phyloP scores from a whole-genome alignment of 202 grass and related monocot genomes.

The Carex arenaria region DNA sequence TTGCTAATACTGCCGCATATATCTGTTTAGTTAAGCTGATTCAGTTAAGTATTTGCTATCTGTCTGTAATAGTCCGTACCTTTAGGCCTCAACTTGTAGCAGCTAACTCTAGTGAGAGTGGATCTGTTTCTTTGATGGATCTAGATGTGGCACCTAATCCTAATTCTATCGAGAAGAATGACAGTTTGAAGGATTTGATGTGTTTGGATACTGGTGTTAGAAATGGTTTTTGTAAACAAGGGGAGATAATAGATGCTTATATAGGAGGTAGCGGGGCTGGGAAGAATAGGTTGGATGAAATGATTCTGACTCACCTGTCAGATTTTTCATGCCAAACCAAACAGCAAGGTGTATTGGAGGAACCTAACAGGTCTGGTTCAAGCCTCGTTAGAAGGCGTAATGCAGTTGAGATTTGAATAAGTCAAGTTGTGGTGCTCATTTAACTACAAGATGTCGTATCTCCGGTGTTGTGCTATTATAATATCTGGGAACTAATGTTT shows the following conservation, averaged over 20 bases:
- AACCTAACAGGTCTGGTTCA: not conserved
- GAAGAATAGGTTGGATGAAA: slow-evolving; percentile 19
- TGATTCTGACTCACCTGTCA: slow-evolving; percentile 18
- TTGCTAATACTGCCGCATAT: slow-evolving; percentile 37
- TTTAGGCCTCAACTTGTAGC: not conserved
- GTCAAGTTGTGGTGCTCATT: not conserved
- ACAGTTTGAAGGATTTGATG: slow-evolving; percentile 21
- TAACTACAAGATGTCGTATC: not conserved
- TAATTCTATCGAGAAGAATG: not conserved
- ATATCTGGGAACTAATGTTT: not conserved
- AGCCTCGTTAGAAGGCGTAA: not conserved
- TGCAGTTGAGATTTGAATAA: not conserved
- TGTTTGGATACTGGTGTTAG: slow-evolving; percentile 5
- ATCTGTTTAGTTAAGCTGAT: slow-evolving; percentile 37
- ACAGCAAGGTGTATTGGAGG: not conserved
- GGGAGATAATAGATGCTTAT: not conserved
- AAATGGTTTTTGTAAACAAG: not conserved
- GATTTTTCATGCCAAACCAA: slow-evolving; percentile 12
- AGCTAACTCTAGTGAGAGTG: not conserved
- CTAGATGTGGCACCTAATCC: not conserved
- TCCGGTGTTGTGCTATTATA: not conserved
- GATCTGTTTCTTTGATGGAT: slow-evolving; percentile 21
- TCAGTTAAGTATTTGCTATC: slow-evolving; percentile 37
- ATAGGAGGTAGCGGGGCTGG: not conserved
- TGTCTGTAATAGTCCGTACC: slow-evolving; percentile 20